A percentile compares a stretch with the other conserved stretches of the same genome.
Evolutionary conservation across 108 stramenopile species (phyloP).

Genomic region (Epipyxis sp.): DNA sequence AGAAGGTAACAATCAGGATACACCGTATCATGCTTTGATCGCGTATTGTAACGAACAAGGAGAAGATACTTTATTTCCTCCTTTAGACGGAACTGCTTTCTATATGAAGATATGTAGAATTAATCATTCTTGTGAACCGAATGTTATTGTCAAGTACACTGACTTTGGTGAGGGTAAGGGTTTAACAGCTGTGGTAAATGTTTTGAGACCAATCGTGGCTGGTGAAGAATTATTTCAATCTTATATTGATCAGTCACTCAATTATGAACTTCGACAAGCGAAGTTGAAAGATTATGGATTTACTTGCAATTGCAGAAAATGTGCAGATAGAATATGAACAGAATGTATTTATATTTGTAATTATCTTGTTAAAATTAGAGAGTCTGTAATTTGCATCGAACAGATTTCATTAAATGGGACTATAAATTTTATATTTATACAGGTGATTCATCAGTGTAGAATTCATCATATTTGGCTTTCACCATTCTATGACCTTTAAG

Average conservation of each 20-base stretch:
- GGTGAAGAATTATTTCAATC: conserved; percentile 77
- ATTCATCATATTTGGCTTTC: no score
- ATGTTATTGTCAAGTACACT: conserved; percentile 60
- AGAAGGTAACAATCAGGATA: no score
- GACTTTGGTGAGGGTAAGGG: conserved; percentile 35
- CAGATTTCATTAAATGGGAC: no score
- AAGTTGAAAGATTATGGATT: conserved; percentile 73
- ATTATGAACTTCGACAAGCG: conserved; percentile 52
- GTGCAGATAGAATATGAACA: no score
- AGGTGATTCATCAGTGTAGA: no score
- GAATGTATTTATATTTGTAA: no score
- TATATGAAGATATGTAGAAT: conserved; percentile 68
- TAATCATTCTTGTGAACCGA: conserved; percentile 78
- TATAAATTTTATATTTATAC: no score
- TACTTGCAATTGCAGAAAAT: conserved; percentile 62
- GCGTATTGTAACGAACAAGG: no score
- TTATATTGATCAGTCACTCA: conserved; percentile 61
- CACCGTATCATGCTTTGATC: no score
- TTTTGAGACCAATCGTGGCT: conserved; percentile 58
- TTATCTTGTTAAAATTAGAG: no score
- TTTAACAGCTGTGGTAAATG: conserved; percentile 62
- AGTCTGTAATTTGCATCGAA: no score
- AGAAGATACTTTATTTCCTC: conserved; percentile 55
- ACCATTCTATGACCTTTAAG: no score
- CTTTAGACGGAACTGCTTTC: conserved; percentile 79